Conservation (phyloP, 192 early-diverging fungal genomes). For the Podila epicladia region DNA sequence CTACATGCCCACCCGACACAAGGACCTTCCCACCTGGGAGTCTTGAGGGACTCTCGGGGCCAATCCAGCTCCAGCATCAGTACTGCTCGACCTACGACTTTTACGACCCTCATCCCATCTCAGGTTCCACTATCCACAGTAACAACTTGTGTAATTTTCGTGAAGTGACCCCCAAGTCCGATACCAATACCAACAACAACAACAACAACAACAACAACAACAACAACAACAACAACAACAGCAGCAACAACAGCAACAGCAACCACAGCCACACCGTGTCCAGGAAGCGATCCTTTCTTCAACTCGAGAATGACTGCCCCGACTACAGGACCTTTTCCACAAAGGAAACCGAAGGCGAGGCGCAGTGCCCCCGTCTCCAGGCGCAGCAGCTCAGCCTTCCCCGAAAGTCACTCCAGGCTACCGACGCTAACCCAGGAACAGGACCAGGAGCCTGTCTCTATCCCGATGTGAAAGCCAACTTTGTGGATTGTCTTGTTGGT, state of each 20-base stretch:
- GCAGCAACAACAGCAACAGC: conserved; percentile 6
- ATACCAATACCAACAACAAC: conserved; percentile 19
- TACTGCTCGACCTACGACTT: conserved; percentile 5
- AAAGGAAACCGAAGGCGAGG: too few relatives aligned
- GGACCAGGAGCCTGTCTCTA: conserved; percentile 8
- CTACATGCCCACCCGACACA: conserved; percentile 41
- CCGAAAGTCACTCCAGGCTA: conserved; percentile 15
- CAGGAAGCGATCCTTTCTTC: background rate
- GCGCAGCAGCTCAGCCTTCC: conserved; percentile 35
- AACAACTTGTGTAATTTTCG: background rate
- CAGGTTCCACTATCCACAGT: background rate
- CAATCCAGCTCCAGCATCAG: conserved; percentile 8
- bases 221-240: conserved; percentile 15
- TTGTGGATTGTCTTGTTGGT: conserved; percentile 51
- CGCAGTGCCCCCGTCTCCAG: conserved; percentile 25
- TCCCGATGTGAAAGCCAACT: conserved; percentile 36
- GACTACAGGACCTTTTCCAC: background rate
- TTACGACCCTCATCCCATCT: conserved; percentile 13
- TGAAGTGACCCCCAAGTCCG: too few relatives aligned
- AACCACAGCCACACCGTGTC: background rate
- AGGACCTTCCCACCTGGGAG: conserved; percentile 33
- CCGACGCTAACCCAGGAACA: background rate
- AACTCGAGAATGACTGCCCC: background rate
- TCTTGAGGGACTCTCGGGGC: conserved; percentile 17
- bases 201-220: conserved; percentile 11